Evolutionary conservation across 179 eudicot genomes (phyloP), one percentile per base, ranked within the genome.

Genomic region (Gypsophila paniculata): DNA sequence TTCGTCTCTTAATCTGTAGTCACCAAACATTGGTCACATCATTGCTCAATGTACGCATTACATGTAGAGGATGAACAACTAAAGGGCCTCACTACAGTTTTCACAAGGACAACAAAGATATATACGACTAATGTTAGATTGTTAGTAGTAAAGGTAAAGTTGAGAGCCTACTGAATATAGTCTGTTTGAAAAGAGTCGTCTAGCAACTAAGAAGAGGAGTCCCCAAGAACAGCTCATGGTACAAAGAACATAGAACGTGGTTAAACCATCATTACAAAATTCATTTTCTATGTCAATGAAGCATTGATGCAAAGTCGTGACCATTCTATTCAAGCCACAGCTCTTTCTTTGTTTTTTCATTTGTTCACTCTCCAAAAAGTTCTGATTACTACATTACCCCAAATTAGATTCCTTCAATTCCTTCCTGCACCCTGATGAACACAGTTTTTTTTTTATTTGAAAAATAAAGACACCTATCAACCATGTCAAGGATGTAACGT

Each of bases 1-100:
- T 81, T 94, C 99, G 77, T 94, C 99, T 78, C 90, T 79, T 78
- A 85, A 76, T 80, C 99, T 94, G 88, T 78, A 57, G 25, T 55
- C 13, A 52, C 68, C 34, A 68, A 34, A 74, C 55, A 39, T 53
- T 2, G 61, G 19, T 46, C 19, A 58, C 38, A 48, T 32, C 60
- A 74, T 52, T 48, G 17, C 22, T 6, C 36, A 13, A 34, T 57
- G 58, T 65, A 70, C 49, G 2, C 4, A 59, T 25, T 25, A 68
- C 46, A 29, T 32, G 17, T 42, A 6, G 23, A 22, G 18, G 9
- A 22, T 71, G 17, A 72, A 58, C 61, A 21, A 57, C 14, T 8
- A 34, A 1, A 4, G 68, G 7, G 13, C 13, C 17, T n/a, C 53
- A 51, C 68, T 32, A 44, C 53, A 34, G 19, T 15, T 25, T 36